These are phyloP conservation scores for Botrytis porri DNA, from an alignment of 2,329 filamentous ascomycete species.

Conservation along the genomic window DNA sequence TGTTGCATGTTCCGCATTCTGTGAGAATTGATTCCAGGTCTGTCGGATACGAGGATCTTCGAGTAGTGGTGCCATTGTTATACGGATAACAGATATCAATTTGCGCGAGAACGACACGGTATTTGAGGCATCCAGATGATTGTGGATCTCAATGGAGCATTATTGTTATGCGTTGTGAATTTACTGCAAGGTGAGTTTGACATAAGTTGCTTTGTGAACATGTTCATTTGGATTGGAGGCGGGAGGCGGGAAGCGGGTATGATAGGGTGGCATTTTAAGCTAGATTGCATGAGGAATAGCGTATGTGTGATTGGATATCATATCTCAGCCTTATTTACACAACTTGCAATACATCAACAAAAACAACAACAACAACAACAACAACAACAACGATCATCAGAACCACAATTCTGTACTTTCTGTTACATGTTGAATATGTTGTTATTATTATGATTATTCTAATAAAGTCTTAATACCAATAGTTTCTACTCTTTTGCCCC, in stretches of 20 bases:
- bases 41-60: constrained; percentile 88
- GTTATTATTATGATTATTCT: neutral
- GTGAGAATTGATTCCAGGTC: constrained; percentile 87
- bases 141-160: constrained; percentile 15
- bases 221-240: constrained; percentile 2
- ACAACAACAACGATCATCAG: neutral
- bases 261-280: neutral
- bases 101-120: neutral
- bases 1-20: constrained; percentile 86
- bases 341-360: neutral
- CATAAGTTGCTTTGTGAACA: constrained; percentile 11
- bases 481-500: neutral
- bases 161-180: constrained; percentile 12
- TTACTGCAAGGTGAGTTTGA: constrained; percentile 13
- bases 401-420: neutral
- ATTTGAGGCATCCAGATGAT: constrained; percentile 8
- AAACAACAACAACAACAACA: no score
- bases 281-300: constrained; percentile 7
- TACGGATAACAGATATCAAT: neutral
- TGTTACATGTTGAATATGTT: neutral
- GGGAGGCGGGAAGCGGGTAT: constrained; percentile 5
- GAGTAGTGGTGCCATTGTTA: constrained; percentile 45
- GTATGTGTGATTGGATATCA: neutral
- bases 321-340: neutral
- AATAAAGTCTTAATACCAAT: neutral